Evolutionary conservation across 768 basidiomycete genomes (phyloP), one percentile per base, ranked within the genome.

Genomic region (Boletus rubropictus): DNA sequence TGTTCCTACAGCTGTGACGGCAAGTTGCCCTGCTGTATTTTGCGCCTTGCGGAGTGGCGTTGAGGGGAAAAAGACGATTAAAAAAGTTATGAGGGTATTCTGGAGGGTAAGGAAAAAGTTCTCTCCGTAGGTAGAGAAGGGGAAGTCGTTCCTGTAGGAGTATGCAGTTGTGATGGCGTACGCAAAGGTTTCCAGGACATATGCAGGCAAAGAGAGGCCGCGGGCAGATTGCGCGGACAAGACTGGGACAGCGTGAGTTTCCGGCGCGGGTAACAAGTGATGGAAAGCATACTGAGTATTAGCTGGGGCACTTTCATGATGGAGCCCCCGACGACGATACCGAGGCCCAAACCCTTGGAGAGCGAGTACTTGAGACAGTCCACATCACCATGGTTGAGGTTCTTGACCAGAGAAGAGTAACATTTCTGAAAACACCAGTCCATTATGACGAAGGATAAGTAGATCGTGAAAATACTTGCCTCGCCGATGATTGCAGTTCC

Each of bases 81-180:
- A 81, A 59, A 92, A 75, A 14, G 90, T 91, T 63, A 97, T 91
- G 69, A 88, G 51, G 56, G 85, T 73, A 71, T 95, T 92, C 68
- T 95, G 92, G 49, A 92, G 60, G 25, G 89, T 83, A 40, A 98
- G 77, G 80, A 97, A 97, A 47, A 93, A 64, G 72, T 95, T 97
- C 68, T 99, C 96, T 60, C 96, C 96, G 50, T 97, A 99, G 1
- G 96, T 97, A 17, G 89, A 91, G 74, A 97, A 96, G 0, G 96
- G 92, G 68, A 94, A 97, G 20, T 73, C 66, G 60, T 90, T 86
- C 20, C 91, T 76, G 57, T 80, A 81, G 2, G 93, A 86, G 69
- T 98, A 99, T 10, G 82, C 81, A 22, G 93, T 78, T 0, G 84
- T 92, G 58, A 99, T 93, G 22, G 85, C 86, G 57, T 96, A 96